Conservation (phyloP, 805 yeast species). For the Saccharomyces eubayanus region DNA sequence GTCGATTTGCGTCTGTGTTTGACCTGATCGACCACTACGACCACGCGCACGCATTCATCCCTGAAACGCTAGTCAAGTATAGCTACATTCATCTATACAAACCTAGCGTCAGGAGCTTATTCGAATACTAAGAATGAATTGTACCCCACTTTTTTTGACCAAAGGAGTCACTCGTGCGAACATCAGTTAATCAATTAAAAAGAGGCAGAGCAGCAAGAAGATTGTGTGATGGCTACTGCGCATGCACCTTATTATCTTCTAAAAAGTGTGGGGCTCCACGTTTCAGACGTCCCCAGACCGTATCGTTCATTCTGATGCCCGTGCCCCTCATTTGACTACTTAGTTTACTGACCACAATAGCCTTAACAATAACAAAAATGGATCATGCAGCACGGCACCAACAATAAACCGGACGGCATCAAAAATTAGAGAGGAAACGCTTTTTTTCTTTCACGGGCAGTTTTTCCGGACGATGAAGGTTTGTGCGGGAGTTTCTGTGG, state of each 20-base stretch:
- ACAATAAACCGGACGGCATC: not conserved
- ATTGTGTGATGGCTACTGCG: not conserved
- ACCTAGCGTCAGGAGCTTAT: not conserved
- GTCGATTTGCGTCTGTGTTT: slow-evolving; percentile 8
- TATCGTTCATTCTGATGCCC: not conserved
- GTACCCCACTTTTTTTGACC: not conserved
- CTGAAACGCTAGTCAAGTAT: slow-evolving; percentile 15
- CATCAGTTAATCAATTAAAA: not conserved
- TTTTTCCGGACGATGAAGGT: not conserved
- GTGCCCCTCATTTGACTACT: not conserved
- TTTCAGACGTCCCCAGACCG: not conserved
- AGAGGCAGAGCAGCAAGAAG: not conserved
- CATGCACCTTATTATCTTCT: not conserved
- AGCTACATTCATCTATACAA: slow-evolving; percentile 11
- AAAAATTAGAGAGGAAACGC: not conserved
- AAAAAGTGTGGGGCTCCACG: not conserved
- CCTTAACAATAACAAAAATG: not conserved
- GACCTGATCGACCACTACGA: slow-evolving; percentile 22
- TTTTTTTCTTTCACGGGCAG: not conserved
- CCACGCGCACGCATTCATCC: slow-evolving; percentile 15
- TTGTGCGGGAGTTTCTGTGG: not conserved
- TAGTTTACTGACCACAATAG: not conserved
- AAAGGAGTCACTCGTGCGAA: not conserved
- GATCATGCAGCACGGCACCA: not conserved
- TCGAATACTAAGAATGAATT: not conserved